These are phyloP conservation scores for Aphanocladium album DNA, from an alignment of 2,329 filamentous ascomycete genomes.

Conservation along the genomic window DNA sequence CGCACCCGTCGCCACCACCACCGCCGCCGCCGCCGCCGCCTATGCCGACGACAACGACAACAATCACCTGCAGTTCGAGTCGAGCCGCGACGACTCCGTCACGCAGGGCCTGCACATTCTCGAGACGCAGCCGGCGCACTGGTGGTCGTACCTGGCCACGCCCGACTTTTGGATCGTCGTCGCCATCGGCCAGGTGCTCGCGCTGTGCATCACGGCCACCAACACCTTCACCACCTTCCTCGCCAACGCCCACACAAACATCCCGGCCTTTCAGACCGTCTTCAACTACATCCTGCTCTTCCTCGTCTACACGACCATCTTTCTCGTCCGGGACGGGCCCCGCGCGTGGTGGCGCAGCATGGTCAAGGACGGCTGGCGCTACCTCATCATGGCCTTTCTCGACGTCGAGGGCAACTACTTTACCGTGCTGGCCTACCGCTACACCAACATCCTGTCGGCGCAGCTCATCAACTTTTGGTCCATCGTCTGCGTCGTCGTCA, in stretches of 20 bases:
- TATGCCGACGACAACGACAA: neutral
- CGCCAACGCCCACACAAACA: constrained; percentile 59
- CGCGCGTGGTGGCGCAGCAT: constrained; percentile 63
- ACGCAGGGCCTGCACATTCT: constrained; percentile 49
- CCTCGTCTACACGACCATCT: constrained; percentile 74
- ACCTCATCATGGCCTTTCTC: constrained; percentile 84
- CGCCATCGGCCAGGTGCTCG: constrained; percentile 73
- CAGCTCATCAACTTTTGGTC: constrained; percentile 99
- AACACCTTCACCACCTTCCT: constrained; percentile 87
- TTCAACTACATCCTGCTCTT: constrained; percentile 90
- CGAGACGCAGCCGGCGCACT: constrained; percentile 48
- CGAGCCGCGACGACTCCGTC: constrained; percentile 32
- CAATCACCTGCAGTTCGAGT: neutral
- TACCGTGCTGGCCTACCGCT: constrained; percentile 85
- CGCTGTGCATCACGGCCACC: constrained; percentile 85
- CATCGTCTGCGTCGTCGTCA: constrained; percentile 82
- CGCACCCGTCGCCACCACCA: constrained; percentile 12
- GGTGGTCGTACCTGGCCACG: constrained; percentile 75
- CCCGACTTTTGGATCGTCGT: constrained; percentile 85
- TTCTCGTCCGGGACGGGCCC: constrained; percentile 73
- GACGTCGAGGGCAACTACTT: constrained; percentile 99
- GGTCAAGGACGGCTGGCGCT: constrained; percentile 79
- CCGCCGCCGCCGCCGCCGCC: constrained; percentile 5
- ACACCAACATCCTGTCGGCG: constrained; percentile 87
- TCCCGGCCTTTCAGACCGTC: constrained; percentile 91